Base-by-base conservation (phyloP, 78 protist genomes). In the Planoprotostelium fungivorum region DNA sequence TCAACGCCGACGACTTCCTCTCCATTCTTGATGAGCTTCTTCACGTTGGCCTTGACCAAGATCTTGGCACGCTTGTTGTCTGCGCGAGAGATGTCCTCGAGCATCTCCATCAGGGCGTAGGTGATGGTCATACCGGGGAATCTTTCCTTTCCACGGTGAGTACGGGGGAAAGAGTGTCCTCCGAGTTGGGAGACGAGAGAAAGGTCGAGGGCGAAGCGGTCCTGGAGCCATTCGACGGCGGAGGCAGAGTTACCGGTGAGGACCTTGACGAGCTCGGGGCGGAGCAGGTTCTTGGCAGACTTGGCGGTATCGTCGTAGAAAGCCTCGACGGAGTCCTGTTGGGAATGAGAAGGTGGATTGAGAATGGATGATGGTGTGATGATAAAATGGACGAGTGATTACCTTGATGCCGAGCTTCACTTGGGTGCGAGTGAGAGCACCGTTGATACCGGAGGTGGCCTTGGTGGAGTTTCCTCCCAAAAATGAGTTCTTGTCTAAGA, bases 371-470 rank as follows among this genome's bases (percentile, higher is more conserved):
- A 51, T 51, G 73, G 73, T 36, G 87, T 25, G 5, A 25, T 85
- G 5, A 25, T 5, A 23, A 36, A 37, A 85, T 85, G 16, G 35
- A 29, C 29, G 29, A 73, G 35, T 35, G 16, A 23, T 1, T 35
- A 10, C 94, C 35, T 85, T 83, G 31, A 88, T 36, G 93, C 86
- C 51, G 38, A 10, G 38, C 38, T 37, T 10, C 63, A 28, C 73
- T 87, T 96, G 97, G 35, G 94, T 29, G 16, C 34, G 34, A 23
- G 97, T 92, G 25, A 1, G 90, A 0, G 95, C 93, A 1, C 92
- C 97, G 86, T 96, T 96, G 35, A 96, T 95, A 29, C 98, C 96
- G 0, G 95, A 91, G n/a, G 96, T 91, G n/a, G 98, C 98, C 87
- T 96, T 95, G 31, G 96, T 89, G 0, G 94, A 90, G 93, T 96